Percentiles rank a stretch among this genome's conserved stretches.
These are phyloP conservation scores for Arbutus unedo DNA, from an alignment of 148 eudicot species.

Conservation along the genomic window DNA sequence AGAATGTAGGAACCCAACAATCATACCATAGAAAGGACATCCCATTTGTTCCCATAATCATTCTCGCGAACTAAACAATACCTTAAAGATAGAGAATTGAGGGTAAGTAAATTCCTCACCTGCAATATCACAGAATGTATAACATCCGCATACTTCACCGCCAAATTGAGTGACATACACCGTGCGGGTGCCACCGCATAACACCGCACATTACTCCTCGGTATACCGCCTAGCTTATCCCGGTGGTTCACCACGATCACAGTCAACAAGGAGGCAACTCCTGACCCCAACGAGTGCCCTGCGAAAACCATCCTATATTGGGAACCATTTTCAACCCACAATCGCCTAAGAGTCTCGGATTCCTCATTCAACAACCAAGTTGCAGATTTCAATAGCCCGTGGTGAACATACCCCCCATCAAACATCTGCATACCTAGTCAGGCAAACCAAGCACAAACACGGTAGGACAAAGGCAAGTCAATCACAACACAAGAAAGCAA, in stretches of 20 bases:
- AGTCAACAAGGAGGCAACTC: constrained; percentile 21
- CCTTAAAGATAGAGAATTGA: background rate
- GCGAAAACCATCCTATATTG: constrained; percentile 50
- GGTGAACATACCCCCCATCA: constrained; percentile 91
- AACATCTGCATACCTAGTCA: constrained; percentile 49
- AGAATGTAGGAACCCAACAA: background rate
- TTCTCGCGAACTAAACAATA: background rate
- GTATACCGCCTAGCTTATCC: constrained; percentile 63
- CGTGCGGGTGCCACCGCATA: constrained; percentile 79
- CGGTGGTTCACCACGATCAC: constrained; percentile 40
- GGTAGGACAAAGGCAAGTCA: background rate
- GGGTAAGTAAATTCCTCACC: constrained; percentile 31
- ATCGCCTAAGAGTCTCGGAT: constrained; percentile 42
- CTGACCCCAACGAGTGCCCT: constrained; percentile 28
- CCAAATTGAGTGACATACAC: constrained; percentile 94
- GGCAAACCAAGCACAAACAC: background rate
- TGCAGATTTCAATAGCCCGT: constrained; percentile 79
- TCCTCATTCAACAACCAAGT: constrained; percentile 70
- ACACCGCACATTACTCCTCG: constrained; percentile 52
- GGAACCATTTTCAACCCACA: constrained; percentile 75
- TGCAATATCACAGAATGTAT: constrained; percentile 77
- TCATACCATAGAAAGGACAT: background rate
- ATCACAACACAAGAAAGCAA: background rate
- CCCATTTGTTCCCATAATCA: background rate
- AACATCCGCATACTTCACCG: constrained; percentile 92